Evolutionary conservation across 257 asterid genomes (phyloP).

Genomic region (Scutellaria galericulata): DNA sequence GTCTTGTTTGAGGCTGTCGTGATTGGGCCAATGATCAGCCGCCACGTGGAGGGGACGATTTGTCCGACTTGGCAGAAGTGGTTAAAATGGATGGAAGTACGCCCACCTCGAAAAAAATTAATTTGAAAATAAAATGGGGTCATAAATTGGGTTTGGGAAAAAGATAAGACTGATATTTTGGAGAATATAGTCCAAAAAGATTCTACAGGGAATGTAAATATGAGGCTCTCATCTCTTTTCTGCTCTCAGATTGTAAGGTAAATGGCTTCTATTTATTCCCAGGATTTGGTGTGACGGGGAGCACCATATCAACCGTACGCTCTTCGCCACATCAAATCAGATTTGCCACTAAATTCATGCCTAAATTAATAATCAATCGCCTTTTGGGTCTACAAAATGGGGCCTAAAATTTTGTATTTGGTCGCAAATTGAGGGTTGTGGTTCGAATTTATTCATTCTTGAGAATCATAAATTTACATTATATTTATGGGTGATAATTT

Average conservation of each 20-base stretch:
- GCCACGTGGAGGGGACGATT: constrained; percentile 47
- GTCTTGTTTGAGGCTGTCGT: constrained; percentile 67
- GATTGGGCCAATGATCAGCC: constrained; percentile 51
- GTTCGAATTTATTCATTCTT: not conserved
- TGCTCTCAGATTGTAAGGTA: constrained; percentile 27
- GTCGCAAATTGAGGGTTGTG: not conserved
- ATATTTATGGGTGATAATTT: too few species aligned
- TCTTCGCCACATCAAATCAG: constrained; percentile 12
- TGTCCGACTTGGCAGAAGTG: constrained; percentile 54
- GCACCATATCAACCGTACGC: constrained; percentile 35
- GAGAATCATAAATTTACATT: not conserved
- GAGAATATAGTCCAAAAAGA: constrained; percentile 21
- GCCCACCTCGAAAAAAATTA: constrained; percentile 37
- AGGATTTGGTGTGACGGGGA: constrained; percentile 49
- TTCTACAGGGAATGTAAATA: not conserved
- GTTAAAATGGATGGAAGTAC: constrained; percentile 45
- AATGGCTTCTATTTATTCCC: constrained; percentile 49
- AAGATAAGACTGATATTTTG: constrained; percentile 24
- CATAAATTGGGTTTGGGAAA: constrained; percentile 13
- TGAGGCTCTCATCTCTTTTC: constrained; percentile 42
- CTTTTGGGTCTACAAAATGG: not conserved
- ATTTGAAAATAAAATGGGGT: not conserved
- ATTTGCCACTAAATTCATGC: not conserved
- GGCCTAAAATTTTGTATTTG: not conserved
- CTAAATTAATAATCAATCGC: not conserved